phyloP scores from a whole-genome alignment of 371 early-diverging fungal genomes.

The Apophysomyces elegans region DNA sequence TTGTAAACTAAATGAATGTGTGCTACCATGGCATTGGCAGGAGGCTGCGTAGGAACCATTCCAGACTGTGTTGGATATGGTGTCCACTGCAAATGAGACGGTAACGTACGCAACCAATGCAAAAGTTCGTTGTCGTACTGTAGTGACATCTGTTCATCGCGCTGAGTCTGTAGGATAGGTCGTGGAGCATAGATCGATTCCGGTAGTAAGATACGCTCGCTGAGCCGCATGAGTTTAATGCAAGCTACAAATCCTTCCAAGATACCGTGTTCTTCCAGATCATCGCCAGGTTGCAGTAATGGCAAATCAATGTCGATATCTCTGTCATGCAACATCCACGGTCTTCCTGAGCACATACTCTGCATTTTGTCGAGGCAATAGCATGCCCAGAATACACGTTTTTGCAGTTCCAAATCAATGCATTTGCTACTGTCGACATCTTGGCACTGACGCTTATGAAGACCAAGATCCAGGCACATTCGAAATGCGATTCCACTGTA shows the following conservation, averaged over 20 bases:
- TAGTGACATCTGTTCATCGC: slow-evolving; percentile 32
- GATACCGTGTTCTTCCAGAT: slow-evolving; percentile 31
- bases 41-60: slow-evolving; percentile 33
- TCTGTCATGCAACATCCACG: slow-evolving; percentile 20
- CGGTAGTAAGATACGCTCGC: slow-evolving; percentile 27
- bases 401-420: background rate
- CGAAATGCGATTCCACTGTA: slow-evolving; percentile 39
- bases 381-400: slow-evolving; percentile 34
- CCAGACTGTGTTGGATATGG: slow-evolving; percentile 24
- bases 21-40: slow-evolving; percentile 32
- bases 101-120: slow-evolving; percentile 33
- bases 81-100: slow-evolving; percentile 39
- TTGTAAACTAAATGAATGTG: slow-evolving; percentile 39
- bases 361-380: slow-evolving; percentile 38
- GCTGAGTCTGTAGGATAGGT: slow-evolving; percentile 21
- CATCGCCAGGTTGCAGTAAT: slow-evolving; percentile 31
- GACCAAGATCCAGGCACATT: slow-evolving; percentile 36
- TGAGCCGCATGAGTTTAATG: slow-evolving; percentile 35
- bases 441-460: slow-evolving; percentile 9
- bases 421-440: background rate
- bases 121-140: slow-evolving; percentile 27
- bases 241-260: slow-evolving; percentile 31
- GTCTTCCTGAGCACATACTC: slow-evolving; percentile 17
- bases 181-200: slow-evolving; percentile 20
- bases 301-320: slow-evolving; percentile 39